Percentiles rank a stretch among this genome's conserved stretches.
These are phyloP conservation scores for Globisporangium iwayamae DNA, from an alignment of 352 stramenopile species.

Conservation along the genomic window DNA sequence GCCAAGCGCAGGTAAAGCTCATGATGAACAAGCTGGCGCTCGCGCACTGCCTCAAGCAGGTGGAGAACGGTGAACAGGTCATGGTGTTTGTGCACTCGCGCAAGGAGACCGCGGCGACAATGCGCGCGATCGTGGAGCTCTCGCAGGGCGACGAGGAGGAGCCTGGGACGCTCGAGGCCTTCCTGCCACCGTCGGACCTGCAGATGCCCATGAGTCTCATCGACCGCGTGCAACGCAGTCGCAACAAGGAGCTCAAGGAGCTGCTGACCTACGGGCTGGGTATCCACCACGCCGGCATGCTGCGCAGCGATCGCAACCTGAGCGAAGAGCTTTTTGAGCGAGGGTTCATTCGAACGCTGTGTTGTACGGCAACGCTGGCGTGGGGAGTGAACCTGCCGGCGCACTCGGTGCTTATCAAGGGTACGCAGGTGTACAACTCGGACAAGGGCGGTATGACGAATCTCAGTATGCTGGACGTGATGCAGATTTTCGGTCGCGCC, in stretches of 20 bases:
- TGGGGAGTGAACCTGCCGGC: conserved; percentile 99
- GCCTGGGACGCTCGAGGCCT: conserved; percentile 45
- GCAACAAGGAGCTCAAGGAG: conserved; percentile 94
- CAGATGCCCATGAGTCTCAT: conserved; percentile 48
- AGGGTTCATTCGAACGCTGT: conserved; percentile 96
- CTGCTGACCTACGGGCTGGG: conserved; percentile 93
- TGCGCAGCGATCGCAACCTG: conserved; percentile 92
- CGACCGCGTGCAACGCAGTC: conserved; percentile 88
- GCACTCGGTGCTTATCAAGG: conserved; percentile 99
- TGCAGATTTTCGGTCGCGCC: conserved; percentile 99
- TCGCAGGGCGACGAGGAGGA: conserved; percentile 71
- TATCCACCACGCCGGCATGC: conserved; percentile 99
- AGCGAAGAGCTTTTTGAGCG: conserved; percentile 97
- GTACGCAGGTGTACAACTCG: conserved; percentile 99
- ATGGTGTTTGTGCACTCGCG: conserved; percentile 99
- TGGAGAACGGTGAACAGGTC: conserved; percentile 76
- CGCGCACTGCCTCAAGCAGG: conserved; percentile 63
- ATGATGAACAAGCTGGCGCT: conserved; percentile 87
- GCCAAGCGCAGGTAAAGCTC: conserved; percentile 56
- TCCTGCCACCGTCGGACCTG: conserved; percentile 53
- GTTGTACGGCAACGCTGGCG: conserved; percentile 98
- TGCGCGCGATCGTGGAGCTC: conserved; percentile 89
- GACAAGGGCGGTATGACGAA: conserved; percentile 98
- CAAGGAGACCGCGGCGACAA: conserved; percentile 97
- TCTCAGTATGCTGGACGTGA: conserved; percentile 98